Evolutionary conservation across 495 filamentous ascomycete genomes (phyloP).

Genomic region (Parachaetomium inaequale): DNA sequence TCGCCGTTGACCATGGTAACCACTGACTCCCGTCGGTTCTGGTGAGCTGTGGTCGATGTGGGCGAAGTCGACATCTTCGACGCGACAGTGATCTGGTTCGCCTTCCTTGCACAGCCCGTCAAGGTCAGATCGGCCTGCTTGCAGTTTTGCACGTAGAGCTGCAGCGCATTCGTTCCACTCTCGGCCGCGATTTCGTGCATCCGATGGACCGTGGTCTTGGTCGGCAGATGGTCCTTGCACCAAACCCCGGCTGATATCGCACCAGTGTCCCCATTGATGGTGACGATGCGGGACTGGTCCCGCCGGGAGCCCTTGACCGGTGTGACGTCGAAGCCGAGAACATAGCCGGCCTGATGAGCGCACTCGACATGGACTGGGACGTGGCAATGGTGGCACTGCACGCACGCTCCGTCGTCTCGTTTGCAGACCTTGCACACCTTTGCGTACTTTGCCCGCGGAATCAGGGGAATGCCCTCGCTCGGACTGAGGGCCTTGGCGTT

Average conservation of each 20-base stretch:
- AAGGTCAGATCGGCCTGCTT: slow-evolving; percentile 90
- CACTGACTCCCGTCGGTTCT: slow-evolving; percentile 41
- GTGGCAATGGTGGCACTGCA: slow-evolving; percentile 78
- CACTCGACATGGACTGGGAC: slow-evolving; percentile 83
- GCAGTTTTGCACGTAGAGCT: slow-evolving; percentile 79
- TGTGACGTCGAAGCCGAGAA: slow-evolving; percentile 83
- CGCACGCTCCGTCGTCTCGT: slow-evolving; percentile 64
- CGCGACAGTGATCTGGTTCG: slow-evolving; percentile 48
- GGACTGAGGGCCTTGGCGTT: slow-evolving; percentile 74
- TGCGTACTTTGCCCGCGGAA: slow-evolving; percentile 64
- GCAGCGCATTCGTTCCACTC: slow-evolving; percentile 65
- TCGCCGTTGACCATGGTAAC: slow-evolving; percentile 31
- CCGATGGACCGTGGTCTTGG: slow-evolving; percentile 66
- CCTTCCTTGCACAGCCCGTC: slow-evolving; percentile 89
- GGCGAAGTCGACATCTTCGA: slow-evolving; percentile 36
- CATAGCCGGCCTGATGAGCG: slow-evolving; percentile 77
- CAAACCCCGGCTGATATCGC: slow-evolving; percentile 74
- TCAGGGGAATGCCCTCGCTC: slow-evolving; percentile 80
- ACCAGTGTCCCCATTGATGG: slow-evolving; percentile 72
- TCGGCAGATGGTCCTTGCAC: slow-evolving; percentile 78
- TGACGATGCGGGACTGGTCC: slow-evolving; percentile 68
- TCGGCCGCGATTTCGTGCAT: slow-evolving; percentile 70
- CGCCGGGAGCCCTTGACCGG: slow-evolving; percentile 83
- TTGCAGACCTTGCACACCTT: slow-evolving; percentile 84
- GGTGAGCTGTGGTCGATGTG: slow-evolving; percentile 13